A percentile compares a stretch with the other conserved stretches of the same genome.
Evolutionary conservation across 2,329 filamentous ascomycete genomes (phyloP).

Genomic region (Metarhizium anisopliae): DNA sequence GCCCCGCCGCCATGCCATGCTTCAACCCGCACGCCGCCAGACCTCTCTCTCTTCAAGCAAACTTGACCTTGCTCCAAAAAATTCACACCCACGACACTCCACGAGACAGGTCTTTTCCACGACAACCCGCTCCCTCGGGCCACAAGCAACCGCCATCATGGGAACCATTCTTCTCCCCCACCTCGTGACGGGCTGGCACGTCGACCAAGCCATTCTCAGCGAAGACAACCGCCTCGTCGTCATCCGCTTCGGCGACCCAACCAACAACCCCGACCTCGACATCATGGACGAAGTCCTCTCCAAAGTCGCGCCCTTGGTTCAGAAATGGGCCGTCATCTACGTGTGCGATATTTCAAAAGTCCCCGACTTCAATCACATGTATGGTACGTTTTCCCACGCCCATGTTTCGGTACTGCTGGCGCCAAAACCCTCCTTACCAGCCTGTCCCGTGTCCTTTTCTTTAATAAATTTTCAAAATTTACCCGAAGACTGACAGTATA

Average conservation of each 20-base stretch:
- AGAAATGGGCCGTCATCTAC: slow-evolving; percentile 90
- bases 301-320: slow-evolving; percentile 85
- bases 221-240: slow-evolving; percentile 91
- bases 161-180: slow-evolving; percentile 90
- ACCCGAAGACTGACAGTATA: too few species aligned
- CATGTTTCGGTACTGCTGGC: too few species aligned
- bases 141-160: slow-evolving; percentile 25
- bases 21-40: too few species aligned
- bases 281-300: slow-evolving; percentile 87
- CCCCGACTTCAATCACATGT: slow-evolving; percentile 94
- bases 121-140: not conserved
- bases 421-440: not conserved
- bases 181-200: slow-evolving; percentile 89
- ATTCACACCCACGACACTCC: too few species aligned
- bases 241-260: slow-evolving; percentile 69
- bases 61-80: too few species aligned
- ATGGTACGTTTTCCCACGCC: slow-evolving; percentile 37
- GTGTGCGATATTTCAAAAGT: slow-evolving; percentile 88
- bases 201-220: slow-evolving; percentile 83
- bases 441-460: not conserved
- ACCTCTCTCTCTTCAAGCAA: too few species aligned
- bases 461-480: not conserved
- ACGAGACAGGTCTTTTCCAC: not conserved
- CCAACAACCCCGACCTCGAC: slow-evolving; percentile 66
- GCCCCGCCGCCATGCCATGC: not conserved